phyloP scores from a whole-genome alignment of 1,284 basidiomycete species.

The Tremellales sp. region DNA sequence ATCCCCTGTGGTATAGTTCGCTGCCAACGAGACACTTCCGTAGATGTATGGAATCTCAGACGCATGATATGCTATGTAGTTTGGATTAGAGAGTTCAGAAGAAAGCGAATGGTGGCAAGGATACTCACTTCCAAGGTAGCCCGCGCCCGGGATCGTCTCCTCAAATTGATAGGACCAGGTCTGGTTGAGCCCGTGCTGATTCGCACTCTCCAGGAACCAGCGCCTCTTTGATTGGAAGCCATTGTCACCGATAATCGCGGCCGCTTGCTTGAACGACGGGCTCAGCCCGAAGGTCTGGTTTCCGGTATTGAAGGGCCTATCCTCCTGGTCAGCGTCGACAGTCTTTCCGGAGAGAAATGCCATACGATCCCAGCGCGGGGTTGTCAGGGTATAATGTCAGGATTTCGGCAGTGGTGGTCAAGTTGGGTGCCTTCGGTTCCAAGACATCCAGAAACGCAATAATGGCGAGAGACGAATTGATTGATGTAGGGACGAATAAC shows the following conservation, averaged over 20 bases:
- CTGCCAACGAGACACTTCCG: not conserved
- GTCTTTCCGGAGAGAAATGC: not conserved
- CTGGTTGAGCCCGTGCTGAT: slow-evolving; percentile 18
- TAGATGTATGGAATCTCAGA: slow-evolving; percentile 21
- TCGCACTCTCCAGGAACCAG: slow-evolving; percentile 29
- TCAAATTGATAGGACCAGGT: slow-evolving; percentile 40
- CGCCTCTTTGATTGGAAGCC: slow-evolving; percentile 33
- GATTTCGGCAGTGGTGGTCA: slow-evolving; percentile 15
- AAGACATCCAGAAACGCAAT: slow-evolving; percentile 19
- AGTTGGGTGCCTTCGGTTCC: slow-evolving; percentile 18
- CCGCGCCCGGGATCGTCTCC: slow-evolving; percentile 11
- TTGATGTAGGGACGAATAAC: slow-evolving; percentile 27
- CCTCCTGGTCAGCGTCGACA: not conserved
- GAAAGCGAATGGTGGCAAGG: not conserved
- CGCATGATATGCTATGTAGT: slow-evolving; percentile 15
- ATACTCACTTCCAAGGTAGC: slow-evolving; percentile 23
- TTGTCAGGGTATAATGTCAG: slow-evolving; percentile 29
- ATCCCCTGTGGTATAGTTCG: slow-evolving; percentile 25
- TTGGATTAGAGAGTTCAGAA: not conserved
- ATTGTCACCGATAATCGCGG: slow-evolving; percentile 33
- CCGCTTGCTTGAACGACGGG: slow-evolving; percentile 24
- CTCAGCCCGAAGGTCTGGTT: slow-evolving; percentile 36
- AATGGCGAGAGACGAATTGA: slow-evolving; percentile 15
- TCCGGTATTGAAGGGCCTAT: slow-evolving; percentile 39
- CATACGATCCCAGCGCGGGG: slow-evolving; percentile 31